Evolutionary conservation across 2,329 filamentous ascomycete genomes (phyloP).

Genomic region (Cladorrhinum sp.): DNA sequence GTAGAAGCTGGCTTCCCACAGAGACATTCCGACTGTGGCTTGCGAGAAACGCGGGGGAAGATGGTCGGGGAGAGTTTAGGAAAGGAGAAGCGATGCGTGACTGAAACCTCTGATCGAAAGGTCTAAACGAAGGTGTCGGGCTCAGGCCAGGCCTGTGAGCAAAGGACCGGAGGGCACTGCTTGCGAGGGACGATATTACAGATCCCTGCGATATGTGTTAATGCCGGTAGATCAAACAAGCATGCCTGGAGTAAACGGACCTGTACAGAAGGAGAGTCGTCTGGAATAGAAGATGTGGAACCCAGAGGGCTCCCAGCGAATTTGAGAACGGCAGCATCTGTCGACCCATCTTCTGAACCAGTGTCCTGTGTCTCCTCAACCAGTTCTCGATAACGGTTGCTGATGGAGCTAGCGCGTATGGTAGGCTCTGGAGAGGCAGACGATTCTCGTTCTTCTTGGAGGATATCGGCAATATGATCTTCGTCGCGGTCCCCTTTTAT

Average conservation of each 20-base stretch:
- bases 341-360: constrained; percentile 51
- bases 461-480: constrained; percentile 35
- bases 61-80: constrained; percentile 60
- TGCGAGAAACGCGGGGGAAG: constrained; percentile 75
- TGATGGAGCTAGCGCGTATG: constrained; percentile 37
- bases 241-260: constrained; percentile 43
- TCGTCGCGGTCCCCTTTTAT: constrained; percentile 38
- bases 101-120: constrained; percentile 93
- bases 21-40: constrained; percentile 79
- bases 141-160: constrained; percentile 66
- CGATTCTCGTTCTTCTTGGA: constrained; percentile 36
- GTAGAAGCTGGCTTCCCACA: constrained; percentile 64
- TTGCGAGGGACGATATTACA: constrained; percentile 63
- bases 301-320: constrained; percentile 65
- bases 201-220: constrained; percentile 49
- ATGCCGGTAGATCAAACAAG: not conserved
- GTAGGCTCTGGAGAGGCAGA: constrained; percentile 25
- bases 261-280: constrained; percentile 81
- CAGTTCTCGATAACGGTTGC: constrained; percentile 45
- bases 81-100: constrained; percentile 70
- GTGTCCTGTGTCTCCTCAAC: constrained; percentile 43
- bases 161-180: constrained; percentile 68
- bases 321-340: constrained; percentile 50
- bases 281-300: constrained; percentile 69
- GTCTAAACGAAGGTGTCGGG: constrained; percentile 79